These are phyloP conservation scores for Suhomyces kilbournensis DNA, from an alignment of 805 yeast species.

Conservation along the genomic window DNA sequence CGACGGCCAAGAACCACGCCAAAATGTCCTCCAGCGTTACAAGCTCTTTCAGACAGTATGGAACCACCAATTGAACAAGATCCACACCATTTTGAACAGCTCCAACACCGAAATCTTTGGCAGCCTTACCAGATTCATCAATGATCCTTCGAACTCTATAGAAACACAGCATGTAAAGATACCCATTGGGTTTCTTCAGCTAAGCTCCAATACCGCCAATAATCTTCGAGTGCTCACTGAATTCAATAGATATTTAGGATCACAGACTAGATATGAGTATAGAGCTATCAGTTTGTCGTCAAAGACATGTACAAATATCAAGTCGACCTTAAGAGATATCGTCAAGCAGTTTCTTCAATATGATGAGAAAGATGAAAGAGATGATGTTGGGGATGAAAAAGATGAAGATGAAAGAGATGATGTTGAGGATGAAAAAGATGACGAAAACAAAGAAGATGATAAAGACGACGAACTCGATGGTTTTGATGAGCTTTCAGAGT, in stretches of 20 bases:
- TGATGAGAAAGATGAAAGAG: slow-evolving; percentile 2
- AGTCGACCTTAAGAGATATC: slow-evolving; percentile 31
- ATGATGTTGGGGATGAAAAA: slow-evolving; percentile 8
- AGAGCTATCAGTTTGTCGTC: slow-evolving; percentile 28
- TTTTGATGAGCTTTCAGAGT: slow-evolving; percentile 4
- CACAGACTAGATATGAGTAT: slow-evolving; percentile 8
- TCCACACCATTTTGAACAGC: slow-evolving; percentile 27
- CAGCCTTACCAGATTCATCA: slow-evolving; percentile 23
- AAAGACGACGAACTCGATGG: slow-evolving; percentile 7
- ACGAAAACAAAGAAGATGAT: neutral
- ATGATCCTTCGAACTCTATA: neutral
- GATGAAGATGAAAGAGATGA: slow-evolving; percentile 4
- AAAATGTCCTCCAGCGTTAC: slow-evolving; percentile 22
- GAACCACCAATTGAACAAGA: slow-evolving; percentile 25
- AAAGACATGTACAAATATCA: slow-evolving; percentile 32
- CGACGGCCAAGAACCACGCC: slow-evolving; percentile 21
- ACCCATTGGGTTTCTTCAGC: slow-evolving; percentile 32
- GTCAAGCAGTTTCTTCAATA: slow-evolving; percentile 23
- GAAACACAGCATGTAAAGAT: slow-evolving; percentile 5
- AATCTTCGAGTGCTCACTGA: slow-evolving; percentile 38
- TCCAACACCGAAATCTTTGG: slow-evolving; percentile 32
- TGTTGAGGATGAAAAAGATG: slow-evolving; percentile 9
- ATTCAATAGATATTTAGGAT: slow-evolving; percentile 19
- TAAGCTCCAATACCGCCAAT: slow-evolving; percentile 41
- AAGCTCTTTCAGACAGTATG: slow-evolving; percentile 23